A percentile compares a stretch with the other conserved stretches of the same genome.
Conservation (phyloP, 192 early-diverging fungal species). For the Mortierella claussenii region DNA sequence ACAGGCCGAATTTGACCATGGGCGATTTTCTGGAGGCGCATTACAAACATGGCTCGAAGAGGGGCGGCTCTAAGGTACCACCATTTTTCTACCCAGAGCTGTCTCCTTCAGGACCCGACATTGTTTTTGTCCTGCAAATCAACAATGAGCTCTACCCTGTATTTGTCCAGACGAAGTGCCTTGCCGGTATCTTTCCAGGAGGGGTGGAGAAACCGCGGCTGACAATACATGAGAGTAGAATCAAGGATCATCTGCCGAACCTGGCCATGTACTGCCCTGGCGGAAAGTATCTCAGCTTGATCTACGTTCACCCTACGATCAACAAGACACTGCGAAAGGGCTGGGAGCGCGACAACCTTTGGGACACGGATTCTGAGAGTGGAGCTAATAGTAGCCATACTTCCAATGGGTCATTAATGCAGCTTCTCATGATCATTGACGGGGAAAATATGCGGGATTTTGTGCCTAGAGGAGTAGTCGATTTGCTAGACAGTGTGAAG, state of each 20-base stretch:
- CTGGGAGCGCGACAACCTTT: no score
- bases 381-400: no score
- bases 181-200: constrained; percentile 28
- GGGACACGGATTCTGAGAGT: no score
- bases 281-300: no score
- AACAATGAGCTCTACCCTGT: constrained; percentile 35
- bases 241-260: constrained; percentile 40
- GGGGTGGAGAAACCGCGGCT: constrained; percentile 32
- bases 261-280: constrained; percentile 33
- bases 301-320: no score
- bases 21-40: constrained; percentile 44
- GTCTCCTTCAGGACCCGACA: constrained; percentile 25
- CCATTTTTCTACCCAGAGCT: constrained; percentile 40
- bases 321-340: no score
- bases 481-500: constrained; percentile 30
- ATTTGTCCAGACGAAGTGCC: constrained; percentile 37
- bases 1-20: constrained; percentile 29
- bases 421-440: constrained; percentile 38
- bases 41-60: constrained; percentile 37
- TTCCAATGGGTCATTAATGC: constrained; percentile 14
- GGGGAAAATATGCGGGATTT: constrained; percentile 27
- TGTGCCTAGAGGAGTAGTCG: constrained; percentile 19
- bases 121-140: constrained; percentile 43
- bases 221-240: constrained; percentile 37
- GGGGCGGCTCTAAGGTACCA: constrained; percentile 14